Conservation (phyloP, 371 early-diverging fungal species). For the Syncephalis plumigaleata region DNA sequence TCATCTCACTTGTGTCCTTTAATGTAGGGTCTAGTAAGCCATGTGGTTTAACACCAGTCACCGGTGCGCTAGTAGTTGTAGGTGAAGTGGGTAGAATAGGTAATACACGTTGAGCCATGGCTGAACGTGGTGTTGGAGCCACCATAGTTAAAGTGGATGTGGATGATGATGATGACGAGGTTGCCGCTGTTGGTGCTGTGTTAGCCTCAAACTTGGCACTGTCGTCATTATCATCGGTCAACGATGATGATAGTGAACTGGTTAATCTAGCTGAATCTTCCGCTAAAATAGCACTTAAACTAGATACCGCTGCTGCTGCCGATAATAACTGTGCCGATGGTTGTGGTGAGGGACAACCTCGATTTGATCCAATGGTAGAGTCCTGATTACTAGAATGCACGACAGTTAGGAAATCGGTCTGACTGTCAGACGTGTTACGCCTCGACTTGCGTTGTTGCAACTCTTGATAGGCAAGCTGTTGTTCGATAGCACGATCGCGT, state of each 20-base stretch:
- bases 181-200: no score
- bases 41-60: background rate
- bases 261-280: no score
- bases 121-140: background rate
- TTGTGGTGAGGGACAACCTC: slow-evolving; percentile 9
- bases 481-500: slow-evolving; percentile 4
- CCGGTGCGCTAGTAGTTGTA: slow-evolving; percentile 3
- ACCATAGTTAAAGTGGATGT: background rate
- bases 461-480: slow-evolving; percentile 12
- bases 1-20: no score
- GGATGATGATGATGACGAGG: background rate
- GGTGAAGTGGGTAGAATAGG: background rate
- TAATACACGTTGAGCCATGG: background rate
- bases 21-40: no score
- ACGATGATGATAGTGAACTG: no score
- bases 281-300: slow-evolving; percentile 12
- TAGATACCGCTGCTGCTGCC: slow-evolving; percentile 12
- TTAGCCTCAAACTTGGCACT: no score
- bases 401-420: slow-evolving; percentile 9
- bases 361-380: slow-evolving; percentile 5
- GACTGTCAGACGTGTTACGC: slow-evolving; percentile 14
- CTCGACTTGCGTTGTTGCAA: slow-evolving; percentile 9
- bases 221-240: no score
- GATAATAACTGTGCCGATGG: no score
- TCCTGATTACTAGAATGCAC: no score